A percentile compares a stretch with the other conserved stretches of the same genome.
phyloP scores from a whole-genome alignment of 2,329 filamentous ascomycete genomes.

The Hortaea sp. region DNA sequence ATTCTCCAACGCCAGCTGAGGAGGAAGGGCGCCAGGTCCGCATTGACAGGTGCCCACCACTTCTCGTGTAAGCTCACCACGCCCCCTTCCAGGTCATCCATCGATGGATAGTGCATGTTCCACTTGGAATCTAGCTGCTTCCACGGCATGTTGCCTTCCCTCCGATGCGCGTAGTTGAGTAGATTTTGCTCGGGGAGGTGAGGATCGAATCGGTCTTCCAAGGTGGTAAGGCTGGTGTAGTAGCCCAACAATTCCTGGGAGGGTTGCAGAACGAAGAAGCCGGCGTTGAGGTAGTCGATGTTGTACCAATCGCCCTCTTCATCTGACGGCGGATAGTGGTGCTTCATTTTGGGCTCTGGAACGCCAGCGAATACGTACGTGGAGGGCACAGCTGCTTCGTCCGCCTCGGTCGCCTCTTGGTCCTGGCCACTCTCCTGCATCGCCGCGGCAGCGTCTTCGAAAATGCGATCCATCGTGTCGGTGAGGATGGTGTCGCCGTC shows the following conservation, averaged over 20 bases:
- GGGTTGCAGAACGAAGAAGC: constrained; percentile 29
- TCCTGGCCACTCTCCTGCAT: constrained; percentile 9
- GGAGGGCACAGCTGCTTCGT: constrained; percentile 20
- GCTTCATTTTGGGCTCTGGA: constrained; percentile 24
- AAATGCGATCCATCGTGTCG: constrained; percentile 22
- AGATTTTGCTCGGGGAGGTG: constrained; percentile 28
- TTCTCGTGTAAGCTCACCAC: constrained; percentile 30
- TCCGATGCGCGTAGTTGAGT: constrained; percentile 27
- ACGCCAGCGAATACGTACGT: constrained; percentile 26
- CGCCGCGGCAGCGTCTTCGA: constrained; percentile 21
- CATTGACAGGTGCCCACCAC: constrained; percentile 23
- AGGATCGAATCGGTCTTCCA: constrained; percentile 24
- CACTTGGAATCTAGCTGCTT: constrained; percentile 25
- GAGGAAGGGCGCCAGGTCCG: constrained; percentile 24
- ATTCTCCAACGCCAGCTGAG: constrained; percentile 24
- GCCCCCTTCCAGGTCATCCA: constrained; percentile 27
- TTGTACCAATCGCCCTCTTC: constrained; percentile 21
- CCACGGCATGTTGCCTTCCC: constrained; percentile 32
- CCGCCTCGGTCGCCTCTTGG: constrained; percentile 7
- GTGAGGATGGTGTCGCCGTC: constrained; percentile 26
- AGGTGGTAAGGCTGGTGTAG: constrained; percentile 22
- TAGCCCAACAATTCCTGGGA: constrained; percentile 21
- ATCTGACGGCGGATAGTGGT: constrained; percentile 26
- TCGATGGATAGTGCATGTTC: constrained; percentile 29
- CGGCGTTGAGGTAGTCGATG: constrained; percentile 26